Conservation (phyloP, 164 flowering plant genomes). For the Vitis vinifera region ASM3070453v1 NC_081805.1:2781501-2782000, state of each 20-base stretch:
- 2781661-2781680: background rate
- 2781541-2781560: background rate
- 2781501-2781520: too few species aligned
- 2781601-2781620: background rate
- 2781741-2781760: background rate
- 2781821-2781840: slow-evolving; percentile 68
- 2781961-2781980: too few species aligned
- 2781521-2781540: too few species aligned
- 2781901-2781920: background rate
- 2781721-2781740: too few species aligned
- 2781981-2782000: too few species aligned
- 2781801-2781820: slow-evolving; percentile 58
- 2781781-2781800: slow-evolving; percentile 20
- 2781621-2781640: background rate
- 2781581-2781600: background rate
- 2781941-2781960: too few species aligned
- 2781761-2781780: background rate
- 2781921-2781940: too few species aligned
- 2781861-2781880: slow-evolving; percentile 50
- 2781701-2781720: too few species aligned
- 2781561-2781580: background rate
- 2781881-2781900: background rate
- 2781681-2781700: background rate
- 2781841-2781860: slow-evolving; percentile 77
- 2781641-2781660: background rate